Evolutionary conservation across 768 basidiomycete species (phyloP).

Genomic region (Amanita muscaria): DNA sequence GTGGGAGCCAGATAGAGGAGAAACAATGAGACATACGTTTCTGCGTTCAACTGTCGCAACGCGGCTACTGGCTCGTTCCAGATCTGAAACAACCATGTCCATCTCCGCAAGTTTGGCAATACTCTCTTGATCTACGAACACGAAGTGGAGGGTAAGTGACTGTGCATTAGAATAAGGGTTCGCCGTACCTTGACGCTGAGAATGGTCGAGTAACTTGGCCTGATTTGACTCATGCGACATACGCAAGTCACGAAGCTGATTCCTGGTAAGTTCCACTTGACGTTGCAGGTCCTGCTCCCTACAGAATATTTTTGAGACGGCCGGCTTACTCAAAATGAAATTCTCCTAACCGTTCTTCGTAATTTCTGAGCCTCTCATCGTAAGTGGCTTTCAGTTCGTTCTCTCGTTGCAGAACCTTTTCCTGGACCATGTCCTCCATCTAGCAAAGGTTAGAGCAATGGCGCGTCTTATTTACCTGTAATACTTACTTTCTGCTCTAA

Average conservation of each 20-base stretch:
- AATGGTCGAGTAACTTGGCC: constrained; percentile 86
- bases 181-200: constrained; percentile 74
- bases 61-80: constrained; percentile 91
- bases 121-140: constrained; percentile 73
- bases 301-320: background rate
- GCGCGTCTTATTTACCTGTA: background rate
- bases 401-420: constrained; percentile 86
- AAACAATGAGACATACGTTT: constrained; percentile 45
- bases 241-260: constrained; percentile 84
- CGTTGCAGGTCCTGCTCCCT: constrained; percentile 91
- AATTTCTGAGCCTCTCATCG: constrained; percentile 92
- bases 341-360: constrained; percentile 76
- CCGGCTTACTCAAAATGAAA: background rate
- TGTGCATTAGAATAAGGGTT: background rate
- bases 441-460: constrained; percentile 21
- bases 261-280: constrained; percentile 82
- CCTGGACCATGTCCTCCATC: constrained; percentile 94
- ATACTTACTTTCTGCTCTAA: constrained; percentile 70
- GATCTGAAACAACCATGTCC: constrained; percentile 90
- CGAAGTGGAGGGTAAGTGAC: background rate
- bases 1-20: background rate
- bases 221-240: constrained; percentile 89
- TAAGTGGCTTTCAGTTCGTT: constrained; percentile 96
- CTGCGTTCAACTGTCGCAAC: constrained; percentile 89
- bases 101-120: constrained; percentile 85